Base-by-base conservation (phyloP, 495 filamentous ascomycete genomes). In the Hypoxylon fuscum region DNA sequence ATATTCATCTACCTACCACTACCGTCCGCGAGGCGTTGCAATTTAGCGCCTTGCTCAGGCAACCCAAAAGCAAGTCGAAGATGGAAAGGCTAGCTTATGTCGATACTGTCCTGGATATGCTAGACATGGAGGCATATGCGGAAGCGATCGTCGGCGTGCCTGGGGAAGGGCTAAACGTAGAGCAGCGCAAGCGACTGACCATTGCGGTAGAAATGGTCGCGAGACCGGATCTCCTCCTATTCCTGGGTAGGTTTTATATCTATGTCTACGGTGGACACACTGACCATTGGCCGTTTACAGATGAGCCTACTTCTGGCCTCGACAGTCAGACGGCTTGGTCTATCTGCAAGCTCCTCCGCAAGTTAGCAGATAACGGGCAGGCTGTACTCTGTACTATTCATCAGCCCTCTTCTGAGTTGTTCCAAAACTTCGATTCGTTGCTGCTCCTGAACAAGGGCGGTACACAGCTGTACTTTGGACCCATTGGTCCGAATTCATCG, bases 321-420 rank as follows among this genome's bases (percentile, higher is more conserved):
- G 90, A 94, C 76, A 86, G 84, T 72, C 91, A 96, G 60, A 94
- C 90, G 1, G 89, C 91, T 12, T 96, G 89, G 89, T 85, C 90
- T 15, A 94, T 96, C 59, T 81, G 87, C 43, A 81, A 83, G 23
- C 81, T 96, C 9, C 80, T 96, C 40, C 81, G 89, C 53, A 93
- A 93, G 72, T 77, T 96, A 18, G 88, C 91, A 37, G 87, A 90
- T 69, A 86, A 83, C 66, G 92, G 92, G 5, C 91, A 96, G 72
- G 89, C 92, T 20, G 88, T 96, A 70, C 81, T 96, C 8, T 94
- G 91, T 70, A 96, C 92, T 5, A 96, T 97, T 55, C 94, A 97
- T 72, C 94, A 97, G 62, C 92, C 92, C 3, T 93, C 89, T 0
- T 90, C 91, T 23, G 89, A 93, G 84, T 12, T 85, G 1, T 82